A percentile compares a stretch with the other conserved stretches of the same genome.
Evolutionary conservation across 2,329 filamentous ascomycete species (phyloP).

Genomic region (Aspergillus fischeri): DNA sequence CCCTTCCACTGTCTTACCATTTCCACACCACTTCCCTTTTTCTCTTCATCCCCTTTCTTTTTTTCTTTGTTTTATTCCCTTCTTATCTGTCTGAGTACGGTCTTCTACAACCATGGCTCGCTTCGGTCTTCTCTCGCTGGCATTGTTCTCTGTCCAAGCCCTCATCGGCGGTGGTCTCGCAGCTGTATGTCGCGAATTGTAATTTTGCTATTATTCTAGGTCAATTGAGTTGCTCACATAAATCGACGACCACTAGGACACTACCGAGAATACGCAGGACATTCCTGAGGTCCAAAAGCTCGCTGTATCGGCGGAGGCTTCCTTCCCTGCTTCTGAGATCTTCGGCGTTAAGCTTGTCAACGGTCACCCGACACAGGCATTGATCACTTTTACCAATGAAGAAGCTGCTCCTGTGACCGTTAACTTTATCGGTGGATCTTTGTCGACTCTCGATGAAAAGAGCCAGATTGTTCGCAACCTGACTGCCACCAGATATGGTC

Average conservation of each 20-base stretch:
- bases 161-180: conserved; percentile 61
- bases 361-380: conserved; percentile 75
- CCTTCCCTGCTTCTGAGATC: conserved; percentile 67
- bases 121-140: conserved; percentile 67
- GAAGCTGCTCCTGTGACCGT: conserved; percentile 73
- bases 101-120: conserved; percentile 59
- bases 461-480: conserved; percentile 75
- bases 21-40: conserved; percentile 2
- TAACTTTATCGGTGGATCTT: conserved; percentile 69
- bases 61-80: conserved; percentile 15
- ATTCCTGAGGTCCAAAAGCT: conserved; percentile 60
- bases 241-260: conserved; percentile 35
- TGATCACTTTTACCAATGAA: conserved; percentile 79
- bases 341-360: conserved; percentile 97
- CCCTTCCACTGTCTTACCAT: conserved; percentile 4
- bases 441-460: conserved; percentile 58
- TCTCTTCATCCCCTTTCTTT: conserved; percentile 5
- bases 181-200: conserved; percentile 48
- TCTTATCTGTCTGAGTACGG: conserved; percentile 1
- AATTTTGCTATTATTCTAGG: conserved; percentile 1
- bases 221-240: conserved; percentile 22
- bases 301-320: conserved; percentile 52
- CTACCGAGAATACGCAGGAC: conserved; percentile 63
- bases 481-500: conserved; percentile 68
- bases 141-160: conserved; percentile 66